A percentile compares a stretch with the other conserved stretches of the same genome.
These are phyloP conservation scores for Penicillium digitatum DNA, from an alignment of 2,329 filamentous ascomycete species.

Conservation along the genomic window DNA sequence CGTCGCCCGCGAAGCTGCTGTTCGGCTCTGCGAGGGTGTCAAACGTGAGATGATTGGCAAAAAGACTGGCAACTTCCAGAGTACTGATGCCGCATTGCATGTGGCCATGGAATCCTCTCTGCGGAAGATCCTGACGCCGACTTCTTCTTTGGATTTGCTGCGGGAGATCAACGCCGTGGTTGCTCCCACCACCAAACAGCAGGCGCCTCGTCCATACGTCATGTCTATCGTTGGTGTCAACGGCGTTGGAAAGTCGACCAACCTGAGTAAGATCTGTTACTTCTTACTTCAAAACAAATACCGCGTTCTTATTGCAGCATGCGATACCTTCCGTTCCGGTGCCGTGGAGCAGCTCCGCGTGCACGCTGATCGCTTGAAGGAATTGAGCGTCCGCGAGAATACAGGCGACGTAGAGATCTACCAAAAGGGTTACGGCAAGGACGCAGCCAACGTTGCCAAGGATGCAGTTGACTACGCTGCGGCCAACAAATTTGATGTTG, in stretches of 20 bases:
- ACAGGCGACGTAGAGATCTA: slow-evolving; percentile 80
- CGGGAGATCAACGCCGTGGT: slow-evolving; percentile 83
- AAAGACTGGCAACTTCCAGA: slow-evolving; percentile 90
- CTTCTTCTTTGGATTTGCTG: slow-evolving; percentile 87
- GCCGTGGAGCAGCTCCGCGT: slow-evolving; percentile 96
- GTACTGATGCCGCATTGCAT: slow-evolving; percentile 75
- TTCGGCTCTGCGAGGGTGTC: slow-evolving; percentile 85
- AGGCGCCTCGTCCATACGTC: slow-evolving; percentile 77
- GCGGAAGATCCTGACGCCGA: slow-evolving; percentile 92
- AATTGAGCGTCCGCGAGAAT: slow-evolving; percentile 78
- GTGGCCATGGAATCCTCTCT: slow-evolving; percentile 88
- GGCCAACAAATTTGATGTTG: slow-evolving; percentile 77
- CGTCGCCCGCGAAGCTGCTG: slow-evolving; percentile 87
- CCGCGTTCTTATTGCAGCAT: slow-evolving; percentile 87
- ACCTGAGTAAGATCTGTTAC: slow-evolving; percentile 95
- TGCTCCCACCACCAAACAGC: slow-evolving; percentile 60
- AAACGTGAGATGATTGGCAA: slow-evolving; percentile 84
- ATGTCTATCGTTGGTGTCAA: slow-evolving; percentile 98
- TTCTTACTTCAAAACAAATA: slow-evolving; percentile 97
- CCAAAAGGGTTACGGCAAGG: slow-evolving; percentile 96
- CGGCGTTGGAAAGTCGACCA: slow-evolving; percentile 96
- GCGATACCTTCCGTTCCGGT: slow-evolving; percentile 94
- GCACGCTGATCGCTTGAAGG: slow-evolving; percentile 88
- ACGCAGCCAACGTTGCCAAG: slow-evolving; percentile 90
- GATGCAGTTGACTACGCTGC: slow-evolving; percentile 82